A percentile compares a stretch with the other conserved stretches of the same genome.
Conservation (phyloP, 2,329 filamentous ascomycete genomes). For the Talaromyces sp. region DNA sequence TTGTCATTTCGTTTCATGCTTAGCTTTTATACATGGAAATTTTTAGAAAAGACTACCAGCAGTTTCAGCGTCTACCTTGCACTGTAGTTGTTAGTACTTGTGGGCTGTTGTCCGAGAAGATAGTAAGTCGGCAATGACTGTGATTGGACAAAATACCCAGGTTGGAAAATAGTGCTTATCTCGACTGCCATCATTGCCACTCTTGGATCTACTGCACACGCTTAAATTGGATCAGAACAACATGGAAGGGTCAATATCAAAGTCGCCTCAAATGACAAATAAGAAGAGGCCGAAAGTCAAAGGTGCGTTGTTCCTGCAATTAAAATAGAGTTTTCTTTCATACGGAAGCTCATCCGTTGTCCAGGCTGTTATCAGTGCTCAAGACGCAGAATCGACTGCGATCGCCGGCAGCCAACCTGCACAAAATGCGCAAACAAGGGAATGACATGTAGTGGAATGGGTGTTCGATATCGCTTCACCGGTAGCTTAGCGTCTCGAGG, state of each 20-base stretch:
- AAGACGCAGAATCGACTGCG: slow-evolving; percentile 3
- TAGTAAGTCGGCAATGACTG: neutral
- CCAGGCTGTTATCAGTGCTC: slow-evolving; percentile 7
- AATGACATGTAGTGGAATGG: neutral
- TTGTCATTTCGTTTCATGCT: too few species aligned
- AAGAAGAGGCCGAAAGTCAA: neutral
- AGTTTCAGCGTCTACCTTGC: too few species aligned
- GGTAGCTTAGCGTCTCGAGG: neutral
- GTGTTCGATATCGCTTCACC: neutral
- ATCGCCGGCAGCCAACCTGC: neutral
- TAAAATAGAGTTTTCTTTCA: too few species aligned
- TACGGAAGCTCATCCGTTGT: neutral
- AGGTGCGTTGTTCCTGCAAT: neutral
- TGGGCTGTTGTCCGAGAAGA: too few species aligned
- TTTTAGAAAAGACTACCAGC: too few species aligned
- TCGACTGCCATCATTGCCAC: neutral
- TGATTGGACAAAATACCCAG: neutral
- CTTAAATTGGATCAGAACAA: neutral
- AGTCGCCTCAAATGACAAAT: neutral
- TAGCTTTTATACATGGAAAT: too few species aligned
- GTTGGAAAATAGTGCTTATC: neutral
- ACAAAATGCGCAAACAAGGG: neutral
- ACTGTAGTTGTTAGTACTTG: too few species aligned
- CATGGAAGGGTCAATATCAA: neutral
- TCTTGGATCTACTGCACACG: neutral